Percentiles rank a stretch among this genome's conserved stretches.
These are phyloP conservation scores for Lycium barbarum DNA, from an alignment of 257 asterid species.

Conservation along the genomic window DNA sequence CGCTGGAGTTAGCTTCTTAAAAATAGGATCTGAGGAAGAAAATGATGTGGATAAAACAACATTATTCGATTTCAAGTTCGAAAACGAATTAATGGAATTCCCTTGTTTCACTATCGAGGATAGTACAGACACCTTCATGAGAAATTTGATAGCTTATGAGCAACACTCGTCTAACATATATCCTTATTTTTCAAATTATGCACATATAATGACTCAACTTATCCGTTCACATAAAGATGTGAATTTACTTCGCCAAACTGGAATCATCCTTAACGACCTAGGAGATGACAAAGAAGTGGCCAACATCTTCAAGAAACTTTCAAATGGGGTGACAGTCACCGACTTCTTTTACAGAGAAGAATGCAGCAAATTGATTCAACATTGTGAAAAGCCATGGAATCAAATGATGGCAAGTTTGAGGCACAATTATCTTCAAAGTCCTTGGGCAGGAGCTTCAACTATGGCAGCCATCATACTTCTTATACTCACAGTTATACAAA, in stretches of 20 bases:
- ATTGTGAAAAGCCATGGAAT: neutral
- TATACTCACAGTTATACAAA: neutral
- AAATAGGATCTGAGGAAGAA: constrained; percentile 27
- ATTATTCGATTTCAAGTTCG: constrained; percentile 32
- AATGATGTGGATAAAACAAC: neutral
- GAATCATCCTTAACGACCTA: constrained; percentile 26
- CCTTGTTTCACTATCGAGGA: constrained; percentile 34
- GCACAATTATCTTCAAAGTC: neutral
- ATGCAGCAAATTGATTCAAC: neutral
- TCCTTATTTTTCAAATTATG: constrained; percentile 28
- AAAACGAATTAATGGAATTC: constrained; percentile 22
- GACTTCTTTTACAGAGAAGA: neutral
- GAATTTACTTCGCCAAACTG: constrained; percentile 24
- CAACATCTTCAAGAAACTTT: neutral
- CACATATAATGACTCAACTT: constrained; percentile 29
- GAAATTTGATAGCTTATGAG: constrained; percentile 39
- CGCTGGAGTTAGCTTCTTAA: constrained; percentile 30
- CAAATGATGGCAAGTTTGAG: constrained; percentile 3
- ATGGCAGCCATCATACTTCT: neutral
- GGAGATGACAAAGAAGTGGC: constrained; percentile 33
- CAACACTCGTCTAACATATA: neutral
- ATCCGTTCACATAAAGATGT: constrained; percentile 29
- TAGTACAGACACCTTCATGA: constrained; percentile 31
- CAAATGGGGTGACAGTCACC: neutral
- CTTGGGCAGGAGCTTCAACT: neutral